These are phyloP conservation scores for Sclerotinia subarctica DNA, from an alignment of 2,329 filamentous ascomycete genomes.

Conservation along the genomic window DNA sequence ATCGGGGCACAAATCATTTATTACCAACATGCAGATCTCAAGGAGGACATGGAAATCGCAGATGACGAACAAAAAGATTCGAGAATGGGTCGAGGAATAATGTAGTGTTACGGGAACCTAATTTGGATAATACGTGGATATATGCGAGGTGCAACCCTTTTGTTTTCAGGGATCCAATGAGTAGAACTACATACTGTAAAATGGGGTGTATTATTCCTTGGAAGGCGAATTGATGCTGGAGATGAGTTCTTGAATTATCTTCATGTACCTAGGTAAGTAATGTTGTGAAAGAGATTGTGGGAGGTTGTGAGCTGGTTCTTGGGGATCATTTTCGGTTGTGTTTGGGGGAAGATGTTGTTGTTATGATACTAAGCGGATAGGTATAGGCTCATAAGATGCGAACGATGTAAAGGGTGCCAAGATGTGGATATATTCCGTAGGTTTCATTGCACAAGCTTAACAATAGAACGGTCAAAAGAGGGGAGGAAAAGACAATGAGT, in stretches of 20 bases:
- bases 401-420: background rate
- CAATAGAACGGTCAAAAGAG: background rate
- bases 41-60: background rate
- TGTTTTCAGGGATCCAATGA: background rate
- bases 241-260: background rate
- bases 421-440: background rate
- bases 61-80: background rate
- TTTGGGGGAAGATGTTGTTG: background rate
- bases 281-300: background rate
- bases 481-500: background rate
- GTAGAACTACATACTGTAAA: background rate
- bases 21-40: slow-evolving; percentile 1
- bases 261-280: background rate
- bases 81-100: slow-evolving; percentile 2
- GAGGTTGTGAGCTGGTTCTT: background rate
- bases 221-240: background rate
- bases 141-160: slow-evolving; percentile 3
- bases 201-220: background rate
- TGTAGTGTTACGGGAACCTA: background rate
- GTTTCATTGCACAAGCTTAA: background rate
- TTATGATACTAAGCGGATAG: background rate
- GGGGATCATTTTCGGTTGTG: background rate
- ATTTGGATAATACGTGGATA: slow-evolving; percentile 4
- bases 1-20: background rate
- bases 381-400: background rate